phyloP scores from a whole-genome alignment of 1,139 yeast genomes.

The Taphrina flavorubra region DNA sequence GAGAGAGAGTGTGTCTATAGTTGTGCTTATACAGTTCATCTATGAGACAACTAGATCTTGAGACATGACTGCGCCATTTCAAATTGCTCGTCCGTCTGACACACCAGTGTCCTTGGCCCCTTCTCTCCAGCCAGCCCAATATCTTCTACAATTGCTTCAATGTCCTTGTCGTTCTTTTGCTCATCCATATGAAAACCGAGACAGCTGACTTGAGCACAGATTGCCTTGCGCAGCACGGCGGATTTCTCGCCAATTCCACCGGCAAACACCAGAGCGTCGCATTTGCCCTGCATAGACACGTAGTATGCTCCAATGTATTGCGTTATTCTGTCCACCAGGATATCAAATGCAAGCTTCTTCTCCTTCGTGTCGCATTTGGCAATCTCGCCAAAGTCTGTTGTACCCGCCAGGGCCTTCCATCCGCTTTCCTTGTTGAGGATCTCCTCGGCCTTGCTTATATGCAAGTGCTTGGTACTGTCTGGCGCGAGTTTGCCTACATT shows the following conservation, averaged over 20 bases:
- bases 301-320: slow-evolving; percentile 45
- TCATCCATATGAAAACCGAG: slow-evolving; percentile 28
- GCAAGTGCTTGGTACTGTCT: slow-evolving; percentile 43
- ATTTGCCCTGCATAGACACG: slow-evolving; percentile 45
- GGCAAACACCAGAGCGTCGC: slow-evolving; percentile 46
- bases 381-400: slow-evolving; percentile 46
- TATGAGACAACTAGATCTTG: not conserved
- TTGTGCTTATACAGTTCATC: no score
- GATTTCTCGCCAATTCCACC: slow-evolving; percentile 47
- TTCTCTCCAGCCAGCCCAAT: slow-evolving; percentile 38
- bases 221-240: slow-evolving; percentile 40
- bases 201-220: slow-evolving; percentile 19
- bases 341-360: slow-evolving; percentile 45
- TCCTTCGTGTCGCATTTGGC: slow-evolving; percentile 42
- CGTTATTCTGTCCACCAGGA: slow-evolving; percentile 45
- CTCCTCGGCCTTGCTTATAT: slow-evolving; percentile 45
- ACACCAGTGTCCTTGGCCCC: slow-evolving; percentile 42
- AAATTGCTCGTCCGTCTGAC: slow-evolving; percentile 46
- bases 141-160: slow-evolving; percentile 39
- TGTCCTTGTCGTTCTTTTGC: slow-evolving; percentile 35
- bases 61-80: slow-evolving; percentile 44
- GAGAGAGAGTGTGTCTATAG: no score
- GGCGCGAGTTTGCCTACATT: slow-evolving; percentile 46
- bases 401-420: slow-evolving; percentile 46
- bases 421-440: slow-evolving; percentile 46